phyloP scores from a whole-genome alignment of 2,329 filamentous ascomycete genomes.

The Penicillium sp. region DNA sequence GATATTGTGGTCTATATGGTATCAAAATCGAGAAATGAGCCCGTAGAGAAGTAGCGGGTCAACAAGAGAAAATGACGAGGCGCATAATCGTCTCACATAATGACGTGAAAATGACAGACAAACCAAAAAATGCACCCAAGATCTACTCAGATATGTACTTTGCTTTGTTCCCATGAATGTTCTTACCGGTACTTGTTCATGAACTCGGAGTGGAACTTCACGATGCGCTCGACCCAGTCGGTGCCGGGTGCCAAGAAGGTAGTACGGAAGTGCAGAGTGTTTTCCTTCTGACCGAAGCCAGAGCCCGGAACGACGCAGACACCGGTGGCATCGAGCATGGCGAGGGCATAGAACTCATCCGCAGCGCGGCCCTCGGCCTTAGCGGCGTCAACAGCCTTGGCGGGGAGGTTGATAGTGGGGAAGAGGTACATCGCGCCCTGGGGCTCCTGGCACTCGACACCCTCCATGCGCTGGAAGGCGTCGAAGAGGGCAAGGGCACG shows the following conservation, averaged over 20 bases:
- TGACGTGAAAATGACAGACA: slow-evolving; percentile 1
- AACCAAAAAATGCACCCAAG: neutral
- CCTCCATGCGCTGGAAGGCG: slow-evolving; percentile 93
- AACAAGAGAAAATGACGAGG: neutral
- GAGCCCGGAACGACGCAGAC: slow-evolving; percentile 91
- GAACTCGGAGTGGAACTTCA: slow-evolving; percentile 89
- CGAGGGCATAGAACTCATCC: slow-evolving; percentile 94
- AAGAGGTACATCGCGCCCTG: slow-evolving; percentile 99
- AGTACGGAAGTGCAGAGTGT: slow-evolving; percentile 90
- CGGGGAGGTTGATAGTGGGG: slow-evolving; percentile 82
- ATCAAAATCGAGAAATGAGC: slow-evolving; percentile 12
- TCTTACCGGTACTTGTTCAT: slow-evolving; percentile 70
- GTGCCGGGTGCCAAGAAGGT: slow-evolving; percentile 96
- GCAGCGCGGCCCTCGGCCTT: slow-evolving; percentile 71
- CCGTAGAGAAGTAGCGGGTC: neutral
- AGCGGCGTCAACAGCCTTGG: slow-evolving; percentile 77
- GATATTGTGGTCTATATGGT: slow-evolving; percentile 22
- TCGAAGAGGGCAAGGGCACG: slow-evolving; percentile 85
- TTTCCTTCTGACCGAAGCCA: slow-evolving; percentile 92
- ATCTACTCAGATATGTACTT: neutral
- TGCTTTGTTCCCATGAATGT: slow-evolving; percentile 3
- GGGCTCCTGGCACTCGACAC: slow-evolving; percentile 85
- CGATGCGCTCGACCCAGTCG: slow-evolving; percentile 86
- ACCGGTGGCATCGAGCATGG: slow-evolving; percentile 88
- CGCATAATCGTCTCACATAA: slow-evolving; percentile 10